Evolutionary conservation across 176 grass and related monocot genomes (phyloP).

Genomic region (Oryza punctata): DNA sequence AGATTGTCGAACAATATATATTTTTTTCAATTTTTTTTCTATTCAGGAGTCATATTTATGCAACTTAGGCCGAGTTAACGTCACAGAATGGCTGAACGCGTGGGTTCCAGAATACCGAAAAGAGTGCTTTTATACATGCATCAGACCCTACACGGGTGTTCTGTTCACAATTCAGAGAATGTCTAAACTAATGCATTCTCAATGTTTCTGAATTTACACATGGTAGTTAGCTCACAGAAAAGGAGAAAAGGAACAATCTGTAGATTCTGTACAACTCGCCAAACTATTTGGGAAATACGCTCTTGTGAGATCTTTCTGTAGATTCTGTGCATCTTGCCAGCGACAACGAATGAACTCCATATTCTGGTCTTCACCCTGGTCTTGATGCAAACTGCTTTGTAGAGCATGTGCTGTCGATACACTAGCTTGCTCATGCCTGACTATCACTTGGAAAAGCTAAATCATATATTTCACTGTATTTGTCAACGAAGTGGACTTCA

Average conservation of each 20-base stretch:
- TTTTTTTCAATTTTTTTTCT: too few relatives aligned
- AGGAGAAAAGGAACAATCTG: neutral
- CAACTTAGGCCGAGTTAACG: neutral
- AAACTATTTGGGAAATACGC: neutral
- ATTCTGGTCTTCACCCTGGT: neutral
- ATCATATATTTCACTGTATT: constrained; percentile 72
- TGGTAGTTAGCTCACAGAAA: constrained; percentile 14
- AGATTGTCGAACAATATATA: too few relatives aligned
- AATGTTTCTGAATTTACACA: neutral
- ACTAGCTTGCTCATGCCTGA: constrained; percentile 43
- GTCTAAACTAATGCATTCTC: neutral
- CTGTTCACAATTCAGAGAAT: neutral
- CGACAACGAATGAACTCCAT: neutral
- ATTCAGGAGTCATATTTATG: neutral
- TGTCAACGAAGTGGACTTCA: constrained; percentile 86
- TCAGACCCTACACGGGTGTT: neutral
- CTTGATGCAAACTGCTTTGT: constrained; percentile 11
- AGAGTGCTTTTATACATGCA: neutral
- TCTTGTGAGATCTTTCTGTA: neutral
- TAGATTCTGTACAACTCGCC: neutral
- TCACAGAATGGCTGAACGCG: neutral
- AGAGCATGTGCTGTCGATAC: constrained; percentile 22
- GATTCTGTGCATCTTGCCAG: neutral
- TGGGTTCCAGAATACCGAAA: neutral
- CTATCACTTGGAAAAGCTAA: constrained; percentile 56